Base-by-base conservation (phyloP, 2,329 filamentous ascomycete genomes). In the Aureobasidium sp. region DNA sequence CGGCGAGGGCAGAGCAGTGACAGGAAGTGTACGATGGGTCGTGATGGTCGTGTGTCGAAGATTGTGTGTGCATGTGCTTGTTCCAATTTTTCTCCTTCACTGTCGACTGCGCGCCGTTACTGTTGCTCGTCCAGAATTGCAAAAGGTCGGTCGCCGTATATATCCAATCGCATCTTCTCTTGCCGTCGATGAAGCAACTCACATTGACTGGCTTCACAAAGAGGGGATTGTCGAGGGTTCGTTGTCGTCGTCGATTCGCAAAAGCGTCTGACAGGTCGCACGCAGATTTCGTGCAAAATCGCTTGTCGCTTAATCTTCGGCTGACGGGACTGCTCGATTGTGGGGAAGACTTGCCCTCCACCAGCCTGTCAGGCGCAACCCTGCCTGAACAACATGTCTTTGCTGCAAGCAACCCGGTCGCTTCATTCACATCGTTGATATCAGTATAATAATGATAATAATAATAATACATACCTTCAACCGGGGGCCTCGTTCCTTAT, bases 151-250 rank as follows among this genome's bases (percentile, higher is more conserved):
- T 50, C 32, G 42, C 23, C 36, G 44, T 23, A 10, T 37, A 5
- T 8, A n/a, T 29, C 42, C 34, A 27, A 44, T 48, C 44, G 46
- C 46, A 12, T 41, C 36, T 60, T 60, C 57, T 60, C 34, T 4
- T 17, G 57, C 57, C 36, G 15, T 51, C 57, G 42, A 42, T 32
- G 44, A 42, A 50, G 34, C 57, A 36, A 60, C 57, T 60, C 57
- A 60, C 57, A 51, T 60, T 60, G 46, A 42, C 20, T 60, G 57
- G 57, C 57, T 60, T 60, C 57, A 60, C 57, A 60, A 48, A 60
- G 29, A 51, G 57, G 57, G 56, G 57, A 20, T 60, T 50, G 57
- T 60, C 57, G 57, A 60, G 42, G 57, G 55, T 42, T 60, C 57
- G 57, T 50, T 41, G 57, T 60, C 57, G 56, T 59, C 56, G 57